Percentiles rank a stretch among this genome's conserved stretches.
Evolutionary conservation across 768 basidiomycete species (phyloP).

Genomic region (Tylopilus cervinicoccineus): DNA sequence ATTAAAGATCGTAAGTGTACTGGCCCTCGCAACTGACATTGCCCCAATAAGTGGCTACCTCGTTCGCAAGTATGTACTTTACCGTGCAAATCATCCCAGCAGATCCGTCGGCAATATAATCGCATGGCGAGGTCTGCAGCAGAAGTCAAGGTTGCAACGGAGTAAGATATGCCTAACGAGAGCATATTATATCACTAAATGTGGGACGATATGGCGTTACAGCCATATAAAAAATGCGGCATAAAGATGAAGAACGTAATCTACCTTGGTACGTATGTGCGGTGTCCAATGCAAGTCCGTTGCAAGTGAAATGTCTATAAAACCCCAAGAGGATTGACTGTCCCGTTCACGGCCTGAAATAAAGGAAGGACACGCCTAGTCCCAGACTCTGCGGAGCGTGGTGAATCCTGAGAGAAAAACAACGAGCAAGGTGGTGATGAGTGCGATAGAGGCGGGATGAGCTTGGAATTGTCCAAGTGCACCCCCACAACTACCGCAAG

Average conservation of each 20-base stretch:
- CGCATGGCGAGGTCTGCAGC: constrained; percentile 7
- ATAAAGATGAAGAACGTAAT: constrained; percentile 19
- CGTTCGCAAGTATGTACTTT: constrained; percentile 4
- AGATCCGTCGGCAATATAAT: constrained; percentile 4
- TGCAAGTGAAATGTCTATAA: constrained; percentile 19
- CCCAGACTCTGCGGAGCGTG: constrained; percentile 29
- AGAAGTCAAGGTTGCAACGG: constrained; percentile 1
- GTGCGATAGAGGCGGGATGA: constrained; percentile 31
- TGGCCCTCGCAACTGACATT: not conserved
- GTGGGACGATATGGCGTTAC: constrained; percentile 11
- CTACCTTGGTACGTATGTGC: constrained; percentile 28
- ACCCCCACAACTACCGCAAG: constrained; percentile 27
- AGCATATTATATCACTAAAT: constrained; percentile 23
- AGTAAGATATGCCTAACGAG: constrained; percentile 6
- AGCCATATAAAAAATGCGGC: constrained; percentile 21
- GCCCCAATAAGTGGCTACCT: not conserved
- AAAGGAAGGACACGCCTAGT: constrained; percentile 13
- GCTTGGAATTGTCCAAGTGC: constrained; percentile 29
- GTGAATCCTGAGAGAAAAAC: constrained; percentile 34
- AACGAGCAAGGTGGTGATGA: constrained; percentile 29
- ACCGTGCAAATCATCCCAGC: not conserved
- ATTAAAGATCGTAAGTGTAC: not conserved
- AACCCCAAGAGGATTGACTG: constrained; percentile 11
- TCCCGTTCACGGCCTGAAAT: not conserved
- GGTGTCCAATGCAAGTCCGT: constrained; percentile 28